A percentile compares a stretch with the other conserved stretches of the same genome.
Evolutionary conservation across 331 rosid species (phyloP).

Genomic region (Dryas integrifolia): DNA sequence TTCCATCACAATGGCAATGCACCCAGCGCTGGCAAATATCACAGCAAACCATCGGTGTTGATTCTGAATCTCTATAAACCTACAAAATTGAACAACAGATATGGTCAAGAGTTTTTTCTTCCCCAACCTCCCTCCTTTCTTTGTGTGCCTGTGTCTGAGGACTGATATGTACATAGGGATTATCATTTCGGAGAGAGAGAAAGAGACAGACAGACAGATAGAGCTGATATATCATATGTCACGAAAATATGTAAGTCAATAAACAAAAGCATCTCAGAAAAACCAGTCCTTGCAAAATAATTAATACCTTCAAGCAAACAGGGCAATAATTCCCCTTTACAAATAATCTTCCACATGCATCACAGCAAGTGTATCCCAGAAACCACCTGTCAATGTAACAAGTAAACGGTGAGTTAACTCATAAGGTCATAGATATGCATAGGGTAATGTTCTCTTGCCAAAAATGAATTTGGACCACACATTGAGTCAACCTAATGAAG

Average conservation of each 20-base stretch:
- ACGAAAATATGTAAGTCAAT: background rate
- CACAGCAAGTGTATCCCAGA: constrained; percentile 94
- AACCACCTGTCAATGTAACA: constrained; percentile 70
- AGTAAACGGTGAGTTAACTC: constrained; percentile 23
- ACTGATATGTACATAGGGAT: background rate
- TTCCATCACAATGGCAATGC: constrained; percentile 95
- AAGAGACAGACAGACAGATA: background rate
- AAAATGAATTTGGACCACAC: too few species aligned
- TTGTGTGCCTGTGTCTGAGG: background rate
- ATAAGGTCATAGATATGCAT: background rate
- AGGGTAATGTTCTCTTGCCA: too few species aligned
- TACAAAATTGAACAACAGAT: constrained; percentile 39
- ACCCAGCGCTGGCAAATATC: constrained; percentile 99
- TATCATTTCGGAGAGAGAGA: background rate
- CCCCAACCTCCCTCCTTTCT: background rate
- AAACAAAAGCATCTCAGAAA: background rate
- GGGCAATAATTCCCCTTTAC: constrained; percentile 81
- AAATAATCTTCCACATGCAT: constrained; percentile 98
- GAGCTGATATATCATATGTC: background rate
- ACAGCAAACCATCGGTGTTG: constrained; percentile 99
- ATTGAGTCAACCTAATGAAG: too few species aligned
- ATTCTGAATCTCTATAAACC: constrained; percentile 63
- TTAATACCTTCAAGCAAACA: constrained; percentile 58
- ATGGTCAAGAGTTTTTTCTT: constrained; percentile 17
- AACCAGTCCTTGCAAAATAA: background rate